These are phyloP conservation scores for Penicillium janthinellum DNA, from an alignment of 2,329 filamentous ascomycete species.

Conservation along the genomic window DNA sequence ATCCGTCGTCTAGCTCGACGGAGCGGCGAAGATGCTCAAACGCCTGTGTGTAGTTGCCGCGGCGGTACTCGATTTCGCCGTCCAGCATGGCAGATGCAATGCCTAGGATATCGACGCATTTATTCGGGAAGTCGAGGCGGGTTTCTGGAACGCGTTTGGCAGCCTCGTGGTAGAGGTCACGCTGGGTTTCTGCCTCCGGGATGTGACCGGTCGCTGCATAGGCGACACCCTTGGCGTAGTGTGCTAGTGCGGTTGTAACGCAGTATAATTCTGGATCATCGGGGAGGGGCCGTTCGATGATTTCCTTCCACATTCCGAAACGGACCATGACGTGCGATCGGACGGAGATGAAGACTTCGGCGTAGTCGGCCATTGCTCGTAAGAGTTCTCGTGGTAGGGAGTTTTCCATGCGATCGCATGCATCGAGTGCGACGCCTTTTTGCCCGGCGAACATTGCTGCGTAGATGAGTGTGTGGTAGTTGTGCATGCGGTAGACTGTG, in stretches of 20 bases:
- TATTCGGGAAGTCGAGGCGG: conserved; percentile 70
- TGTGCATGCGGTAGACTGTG: conserved; percentile 72
- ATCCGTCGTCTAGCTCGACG: conserved; percentile 61
- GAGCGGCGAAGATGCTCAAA: conserved; percentile 62
- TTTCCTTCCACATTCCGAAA: conserved; percentile 71
- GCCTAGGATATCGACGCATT: conserved; percentile 62
- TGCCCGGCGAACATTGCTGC: conserved; percentile 76
- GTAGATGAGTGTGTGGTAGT: conserved; percentile 76
- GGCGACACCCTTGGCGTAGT: conserved; percentile 71
- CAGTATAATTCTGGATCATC: conserved; percentile 64
- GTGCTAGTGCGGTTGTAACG: conserved; percentile 66
- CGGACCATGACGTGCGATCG: conserved; percentile 70
- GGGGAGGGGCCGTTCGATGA: conserved; percentile 61
- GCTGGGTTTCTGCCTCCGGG: conserved; percentile 57
- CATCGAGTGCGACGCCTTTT: conserved; percentile 63
- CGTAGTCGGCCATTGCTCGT: conserved; percentile 77
- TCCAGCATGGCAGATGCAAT: conserved; percentile 68
- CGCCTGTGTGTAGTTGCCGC: conserved; percentile 58
- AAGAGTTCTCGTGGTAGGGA: conserved; percentile 66
- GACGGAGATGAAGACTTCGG: conserved; percentile 70
- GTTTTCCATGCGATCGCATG: conserved; percentile 60
- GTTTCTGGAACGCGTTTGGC: conserved; percentile 56
- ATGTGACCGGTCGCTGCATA: conserved; percentile 61
- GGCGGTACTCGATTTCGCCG: conserved; percentile 73
- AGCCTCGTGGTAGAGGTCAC: conserved; percentile 55